Base-by-base conservation (phyloP, 75 land plant species). In the Ceratopteris richardii region DNA sequence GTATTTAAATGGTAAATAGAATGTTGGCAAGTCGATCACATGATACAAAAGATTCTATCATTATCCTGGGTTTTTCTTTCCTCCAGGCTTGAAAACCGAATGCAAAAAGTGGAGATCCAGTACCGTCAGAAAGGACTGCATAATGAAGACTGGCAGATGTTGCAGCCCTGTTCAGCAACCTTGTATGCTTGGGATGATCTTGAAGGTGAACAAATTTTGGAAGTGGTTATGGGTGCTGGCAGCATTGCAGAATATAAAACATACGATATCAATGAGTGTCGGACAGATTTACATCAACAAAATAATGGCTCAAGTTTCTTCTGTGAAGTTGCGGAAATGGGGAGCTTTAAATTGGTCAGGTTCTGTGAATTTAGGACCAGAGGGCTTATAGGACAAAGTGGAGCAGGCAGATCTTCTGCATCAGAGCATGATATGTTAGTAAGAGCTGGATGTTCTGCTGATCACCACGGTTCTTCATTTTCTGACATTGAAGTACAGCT, bases 41-140 rank as follows among this genome's bases (percentile, higher is more conserved):
- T n/a, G n/a, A n/a, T n/a, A n/a, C n/a, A n/a, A n/a, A n/a, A n/a
- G n/a, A n/a, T n/a, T n/a, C n/a, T n/a, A n/a, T n/a, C n/a, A n/a
- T n/a, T n/a, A n/a, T n/a, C n/a, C n/a, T n/a, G n/a, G n/a, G n/a
- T n/a, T n/a, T n/a, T n/a, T n/a, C n/a, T n/a, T n/a, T n/a, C n/a
- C n/a, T 53, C 54, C 88, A 95, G 99, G 69, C 51, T 95, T 69
- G 99, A 95, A 57, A 95, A 95, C 61, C 81, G 92, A 51, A 78
- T 81, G 51, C 30, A 13, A 0, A 17, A 19, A 18, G 73, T 25
- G 20, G 41, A 23, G 23, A 75, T 95, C 0, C 61, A 64, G 43
- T 44, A 76, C 68, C 84, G 92, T 16, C 99, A 95, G 60, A 68
- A 72, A 29, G 86, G 89, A 33, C 70, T 82, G 44, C 66, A 66